Conservation (phyloP, 305 asterid genomes). For the Fraxinus sp. region DNA sequence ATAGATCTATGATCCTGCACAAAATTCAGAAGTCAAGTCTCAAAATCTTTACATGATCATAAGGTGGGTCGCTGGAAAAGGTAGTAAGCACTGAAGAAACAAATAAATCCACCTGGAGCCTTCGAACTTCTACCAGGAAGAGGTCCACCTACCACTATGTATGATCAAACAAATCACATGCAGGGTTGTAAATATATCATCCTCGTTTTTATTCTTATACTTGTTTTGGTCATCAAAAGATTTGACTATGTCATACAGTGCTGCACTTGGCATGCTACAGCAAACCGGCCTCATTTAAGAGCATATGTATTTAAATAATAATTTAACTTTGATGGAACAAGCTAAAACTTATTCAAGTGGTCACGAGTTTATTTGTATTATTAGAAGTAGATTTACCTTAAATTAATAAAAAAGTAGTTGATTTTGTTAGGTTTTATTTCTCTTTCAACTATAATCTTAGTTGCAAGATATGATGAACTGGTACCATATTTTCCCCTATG, state of each 20-base stretch:
- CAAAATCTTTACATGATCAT: slow-evolving; percentile 21
- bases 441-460: neutral
- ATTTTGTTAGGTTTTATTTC: neutral
- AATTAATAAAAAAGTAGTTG: neutral
- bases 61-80: neutral
- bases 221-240: slow-evolving; percentile 1
- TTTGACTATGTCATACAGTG: neutral
- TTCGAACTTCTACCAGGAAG: neutral
- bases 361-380: neutral
- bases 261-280: neutral
- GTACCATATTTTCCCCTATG: neutral
- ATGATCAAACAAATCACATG: neutral
- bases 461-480: neutral
- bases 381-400: neutral
- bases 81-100: neutral
- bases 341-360: neutral
- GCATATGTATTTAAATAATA: neutral
- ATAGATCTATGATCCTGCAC: slow-evolving; percentile 82
- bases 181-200: neutral
- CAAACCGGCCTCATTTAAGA: neutral
- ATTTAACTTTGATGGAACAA: neutral
- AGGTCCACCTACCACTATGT: neutral
- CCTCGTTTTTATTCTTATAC: neutral
- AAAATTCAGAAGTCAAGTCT: slow-evolving; percentile 18
- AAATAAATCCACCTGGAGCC: neutral